These are phyloP conservation scores for Phytopythium aichiense DNA, from an alignment of 352 stramenopile genomes.

Conservation along the genomic window DNA sequence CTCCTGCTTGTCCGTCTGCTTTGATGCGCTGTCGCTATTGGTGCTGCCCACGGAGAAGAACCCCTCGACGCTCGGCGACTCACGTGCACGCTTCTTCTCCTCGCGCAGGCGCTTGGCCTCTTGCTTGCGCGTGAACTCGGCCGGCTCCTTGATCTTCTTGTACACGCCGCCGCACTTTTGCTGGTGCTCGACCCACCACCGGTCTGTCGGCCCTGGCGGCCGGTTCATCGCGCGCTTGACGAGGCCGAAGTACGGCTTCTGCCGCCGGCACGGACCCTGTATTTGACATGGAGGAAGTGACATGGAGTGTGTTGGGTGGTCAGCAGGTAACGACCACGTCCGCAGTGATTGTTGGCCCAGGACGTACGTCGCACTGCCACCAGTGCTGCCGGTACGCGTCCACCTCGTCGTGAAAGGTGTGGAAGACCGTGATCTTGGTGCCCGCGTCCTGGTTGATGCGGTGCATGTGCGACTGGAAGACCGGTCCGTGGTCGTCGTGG, in stretches of 20 bases:
- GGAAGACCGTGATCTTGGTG: slow-evolving; percentile 84
- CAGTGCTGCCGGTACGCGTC: slow-evolving; percentile 79
- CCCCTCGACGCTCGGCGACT: slow-evolving; percentile 18
- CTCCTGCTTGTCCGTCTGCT: slow-evolving; percentile 7
- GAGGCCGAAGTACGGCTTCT: slow-evolving; percentile 70
- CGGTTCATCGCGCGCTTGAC: slow-evolving; percentile 89
- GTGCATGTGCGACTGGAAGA: slow-evolving; percentile 81
- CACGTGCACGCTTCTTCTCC: slow-evolving; percentile 17
- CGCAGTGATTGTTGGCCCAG: neutral
- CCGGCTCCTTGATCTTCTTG: slow-evolving; percentile 68
- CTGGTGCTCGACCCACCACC: slow-evolving; percentile 72
- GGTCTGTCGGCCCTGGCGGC: slow-evolving; percentile 61
- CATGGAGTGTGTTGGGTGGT: neutral
- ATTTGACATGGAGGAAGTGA: neutral
- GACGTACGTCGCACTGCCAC: slow-evolving; percentile 79
- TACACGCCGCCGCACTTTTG: slow-evolving; percentile 64
- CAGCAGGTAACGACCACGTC: neutral
- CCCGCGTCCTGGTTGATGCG: slow-evolving; percentile 63
- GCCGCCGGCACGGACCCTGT: slow-evolving; percentile 57
- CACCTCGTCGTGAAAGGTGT: slow-evolving; percentile 90
- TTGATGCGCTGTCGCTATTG: slow-evolving; percentile 3
- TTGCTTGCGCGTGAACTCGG: slow-evolving; percentile 46
- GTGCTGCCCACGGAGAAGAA: slow-evolving; percentile 19
- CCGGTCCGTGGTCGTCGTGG: slow-evolving; percentile 79
- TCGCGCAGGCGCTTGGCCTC: slow-evolving; percentile 52